These are phyloP conservation scores for Telopea speciosissima DNA, from an alignment of 177 flowering plant genomes.

Conservation along the genomic window DNA sequence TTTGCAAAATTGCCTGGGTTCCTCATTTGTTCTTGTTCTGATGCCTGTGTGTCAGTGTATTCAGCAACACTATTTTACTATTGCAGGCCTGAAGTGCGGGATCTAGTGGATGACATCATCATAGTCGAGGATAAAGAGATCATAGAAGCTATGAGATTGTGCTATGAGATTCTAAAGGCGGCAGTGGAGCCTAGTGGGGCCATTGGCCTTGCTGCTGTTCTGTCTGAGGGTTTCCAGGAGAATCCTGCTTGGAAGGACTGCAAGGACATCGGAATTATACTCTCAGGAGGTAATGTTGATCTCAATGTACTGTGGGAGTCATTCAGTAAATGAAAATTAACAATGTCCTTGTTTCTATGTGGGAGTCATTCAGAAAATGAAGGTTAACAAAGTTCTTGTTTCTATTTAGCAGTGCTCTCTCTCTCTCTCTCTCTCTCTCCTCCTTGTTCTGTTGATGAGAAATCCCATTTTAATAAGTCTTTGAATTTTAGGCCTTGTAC, in stretches of 20 bases:
- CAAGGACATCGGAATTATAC: constrained; percentile 52
- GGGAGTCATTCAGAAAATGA: too few relatives aligned
- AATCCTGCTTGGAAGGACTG: constrained; percentile 56
- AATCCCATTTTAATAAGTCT: too few relatives aligned
- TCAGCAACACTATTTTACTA: too few relatives aligned
- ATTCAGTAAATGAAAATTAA: constrained; percentile 11
- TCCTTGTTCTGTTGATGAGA: too few relatives aligned
- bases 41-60: too few relatives aligned
- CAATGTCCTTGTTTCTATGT: too few relatives aligned
- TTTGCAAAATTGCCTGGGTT: too few relatives aligned
- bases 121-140: constrained; percentile 73
- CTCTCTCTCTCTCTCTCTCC: too few relatives aligned
- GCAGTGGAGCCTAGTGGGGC: constrained; percentile 95
- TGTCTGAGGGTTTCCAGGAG: constrained; percentile 51
- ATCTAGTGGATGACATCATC: constrained; percentile 72
- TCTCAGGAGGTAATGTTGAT: constrained; percentile 92
- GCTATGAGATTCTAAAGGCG: constrained; percentile 76
- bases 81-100: constrained; percentile 91
- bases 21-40: too few relatives aligned
- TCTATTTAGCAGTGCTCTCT: too few relatives aligned
- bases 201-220: constrained; percentile 85
- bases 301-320: constrained; percentile 67
- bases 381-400: too few relatives aligned
- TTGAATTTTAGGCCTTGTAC: too few relatives aligned
- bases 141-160: constrained; percentile 71